A percentile compares a stretch with the other conserved stretches of the same genome.
phyloP scores from a whole-genome alignment of 768 basidiomycete species.

The Mycena crocata region DNA sequence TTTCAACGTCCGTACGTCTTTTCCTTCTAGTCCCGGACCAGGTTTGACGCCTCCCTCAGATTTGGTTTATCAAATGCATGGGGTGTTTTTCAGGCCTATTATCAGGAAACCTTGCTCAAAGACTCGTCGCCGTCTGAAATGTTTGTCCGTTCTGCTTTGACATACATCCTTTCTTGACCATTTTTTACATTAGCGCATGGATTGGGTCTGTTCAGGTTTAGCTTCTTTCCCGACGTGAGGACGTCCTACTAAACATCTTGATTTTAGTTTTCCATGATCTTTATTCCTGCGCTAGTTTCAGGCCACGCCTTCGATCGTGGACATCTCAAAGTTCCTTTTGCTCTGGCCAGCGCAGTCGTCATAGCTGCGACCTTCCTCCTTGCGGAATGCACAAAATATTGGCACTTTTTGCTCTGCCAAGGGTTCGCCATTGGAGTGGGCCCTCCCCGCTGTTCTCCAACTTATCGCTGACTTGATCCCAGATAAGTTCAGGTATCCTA shows the following conservation, averaged over 20 bases:
- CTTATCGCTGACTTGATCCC: slow-evolving; percentile 22
- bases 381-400: slow-evolving; percentile 78
- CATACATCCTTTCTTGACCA: neutral
- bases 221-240: neutral
- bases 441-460: neutral
- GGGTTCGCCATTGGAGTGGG: slow-evolving; percentile 72
- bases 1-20: slow-evolving; percentile 30
- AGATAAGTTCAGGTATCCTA: slow-evolving; percentile 54
- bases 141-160: slow-evolving; percentile 63
- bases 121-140: slow-evolving; percentile 70
- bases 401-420: too few species aligned
- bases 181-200: slow-evolving; percentile 67
- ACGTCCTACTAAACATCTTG: neutral
- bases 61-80: too few species aligned
- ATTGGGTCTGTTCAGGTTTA: slow-evolving; percentile 81
- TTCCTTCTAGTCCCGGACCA: neutral
- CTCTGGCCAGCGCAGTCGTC: slow-evolving; percentile 60
- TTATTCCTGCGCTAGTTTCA: slow-evolving; percentile 70
- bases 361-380: slow-evolving; percentile 70
- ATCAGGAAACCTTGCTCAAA: slow-evolving; percentile 65
- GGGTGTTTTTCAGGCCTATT: slow-evolving; percentile 84
- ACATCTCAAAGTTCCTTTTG: slow-evolving; percentile 64
- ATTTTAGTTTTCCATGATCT: slow-evolving; percentile 70
- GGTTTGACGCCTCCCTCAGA: slow-evolving; percentile 18
- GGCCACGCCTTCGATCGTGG: slow-evolving; percentile 85